A percentile compares a stretch with the other conserved stretches of the same genome.
phyloP scores from a whole-genome alignment of 495 filamentous ascomycete genomes.

The Staphylotrichum tortipilum region DNA sequence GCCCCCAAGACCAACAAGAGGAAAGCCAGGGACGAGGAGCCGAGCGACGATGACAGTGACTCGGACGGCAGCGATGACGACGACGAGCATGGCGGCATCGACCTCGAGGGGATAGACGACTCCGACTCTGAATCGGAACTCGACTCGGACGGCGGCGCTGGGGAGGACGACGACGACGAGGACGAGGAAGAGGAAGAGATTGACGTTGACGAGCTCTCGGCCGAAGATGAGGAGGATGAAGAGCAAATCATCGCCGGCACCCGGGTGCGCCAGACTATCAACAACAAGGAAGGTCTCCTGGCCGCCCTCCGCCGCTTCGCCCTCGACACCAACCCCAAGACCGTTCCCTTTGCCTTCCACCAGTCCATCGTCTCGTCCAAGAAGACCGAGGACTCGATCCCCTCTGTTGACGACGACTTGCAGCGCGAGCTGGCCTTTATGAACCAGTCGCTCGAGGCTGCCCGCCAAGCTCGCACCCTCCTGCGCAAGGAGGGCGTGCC shows the following conservation, averaged over 20 bases:
- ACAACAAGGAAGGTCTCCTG: slow-evolving; percentile 82
- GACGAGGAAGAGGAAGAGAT: slow-evolving; percentile 62
- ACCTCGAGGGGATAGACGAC: slow-evolving; percentile 26
- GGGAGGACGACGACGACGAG: slow-evolving; percentile 58
- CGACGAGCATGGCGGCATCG: slow-evolving; percentile 26
- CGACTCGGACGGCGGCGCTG: slow-evolving; percentile 40
- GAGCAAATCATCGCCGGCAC: slow-evolving; percentile 65
- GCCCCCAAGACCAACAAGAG: slow-evolving; percentile 15
- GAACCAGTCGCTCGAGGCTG: slow-evolving; percentile 77
- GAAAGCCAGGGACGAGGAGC: slow-evolving; percentile 34
- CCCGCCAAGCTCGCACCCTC: slow-evolving; percentile 55
- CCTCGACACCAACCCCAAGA: slow-evolving; percentile 45
- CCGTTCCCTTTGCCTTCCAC: slow-evolving; percentile 46
- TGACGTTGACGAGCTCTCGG: slow-evolving; percentile 64
- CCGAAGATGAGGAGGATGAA: slow-evolving; percentile 64
- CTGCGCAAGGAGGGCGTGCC: slow-evolving; percentile 75
- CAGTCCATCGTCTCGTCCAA: slow-evolving; percentile 42
- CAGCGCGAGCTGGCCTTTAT: slow-evolving; percentile 87
- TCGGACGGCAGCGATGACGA: slow-evolving; percentile 22
- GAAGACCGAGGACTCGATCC: slow-evolving; percentile 44
- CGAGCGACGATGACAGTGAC: slow-evolving; percentile 16
- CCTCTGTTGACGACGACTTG: slow-evolving; percentile 77
- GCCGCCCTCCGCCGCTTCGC: slow-evolving; percentile 68
- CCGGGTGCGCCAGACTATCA: slow-evolving; percentile 90
- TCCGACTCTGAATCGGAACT: slow-evolving; percentile 30